These are phyloP conservation scores for Thuja plicata DNA, from an alignment of 83 land plant species.

Conservation along the genomic window DNA sequence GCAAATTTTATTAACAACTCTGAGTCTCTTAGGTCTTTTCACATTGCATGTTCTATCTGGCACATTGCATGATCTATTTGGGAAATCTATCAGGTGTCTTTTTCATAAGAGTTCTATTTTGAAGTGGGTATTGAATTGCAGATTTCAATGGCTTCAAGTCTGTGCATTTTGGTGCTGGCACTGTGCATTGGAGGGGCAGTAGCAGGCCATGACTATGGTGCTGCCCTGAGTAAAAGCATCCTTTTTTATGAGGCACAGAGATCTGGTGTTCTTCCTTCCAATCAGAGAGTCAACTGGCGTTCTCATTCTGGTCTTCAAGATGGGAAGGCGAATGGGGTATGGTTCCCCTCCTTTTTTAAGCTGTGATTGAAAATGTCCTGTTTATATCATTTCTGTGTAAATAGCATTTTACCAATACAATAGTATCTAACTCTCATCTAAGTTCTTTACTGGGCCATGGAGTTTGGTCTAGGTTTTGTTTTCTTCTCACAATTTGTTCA, in stretches of 20 bases:
- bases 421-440: not conserved
- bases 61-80: not conserved
- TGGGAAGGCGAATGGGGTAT: slow-evolving; percentile 67
- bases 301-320: slow-evolving; percentile 66
- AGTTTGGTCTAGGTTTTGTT: not conserved
- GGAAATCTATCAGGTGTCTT: not conserved
- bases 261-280: slow-evolving; percentile 61
- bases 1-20: not conserved
- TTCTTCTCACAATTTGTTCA: not conserved
- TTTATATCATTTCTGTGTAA: not conserved
- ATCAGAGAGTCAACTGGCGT: slow-evolving; percentile 72
- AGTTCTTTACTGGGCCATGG: not conserved
- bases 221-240: slow-evolving; percentile 69
- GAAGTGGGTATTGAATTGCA: not conserved
- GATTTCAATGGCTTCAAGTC: slow-evolving; percentile 4
- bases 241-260: slow-evolving; percentile 87
- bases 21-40: not conserved
- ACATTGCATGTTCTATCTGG: not conserved
- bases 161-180: slow-evolving; percentile 5
- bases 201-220: slow-evolving; percentile 64
- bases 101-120: no score
- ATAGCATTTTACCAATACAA: not conserved
- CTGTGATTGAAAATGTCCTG: not conserved
- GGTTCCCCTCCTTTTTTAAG: not conserved
- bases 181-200: slow-evolving; percentile 25